Conservation (phyloP, 2,329 filamentous ascomycete species). For the Proliferodiscus dingleyae region DNA sequence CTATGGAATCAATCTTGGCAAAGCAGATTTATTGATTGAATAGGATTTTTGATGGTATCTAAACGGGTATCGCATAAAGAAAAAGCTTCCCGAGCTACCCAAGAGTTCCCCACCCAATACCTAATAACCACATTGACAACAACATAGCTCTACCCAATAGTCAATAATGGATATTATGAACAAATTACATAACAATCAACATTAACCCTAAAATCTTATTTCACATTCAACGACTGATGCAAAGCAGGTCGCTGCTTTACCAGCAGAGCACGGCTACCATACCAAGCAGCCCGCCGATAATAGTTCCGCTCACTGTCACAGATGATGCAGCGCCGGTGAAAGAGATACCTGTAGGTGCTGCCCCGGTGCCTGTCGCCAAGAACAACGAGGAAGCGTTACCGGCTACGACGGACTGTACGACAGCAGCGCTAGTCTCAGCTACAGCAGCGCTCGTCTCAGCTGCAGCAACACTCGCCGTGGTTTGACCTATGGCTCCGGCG, state of each 20-base stretch:
- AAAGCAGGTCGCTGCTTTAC: neutral
- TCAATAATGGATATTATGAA: constrained; percentile 1
- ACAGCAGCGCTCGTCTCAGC: neutral
- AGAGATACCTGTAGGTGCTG: neutral
- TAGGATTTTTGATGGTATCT: neutral
- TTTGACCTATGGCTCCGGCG: too few species aligned
- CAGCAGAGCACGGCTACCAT: neutral
- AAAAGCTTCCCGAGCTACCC: neutral
- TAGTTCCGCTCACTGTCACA: neutral
- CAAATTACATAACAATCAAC: neutral
- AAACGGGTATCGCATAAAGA: constrained; percentile 2
- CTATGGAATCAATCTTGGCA: too few species aligned
- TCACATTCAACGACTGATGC: neutral
- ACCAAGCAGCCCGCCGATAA: neutral
- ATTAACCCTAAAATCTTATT: neutral
- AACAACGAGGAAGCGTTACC: neutral
- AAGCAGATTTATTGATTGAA: too few species aligned
- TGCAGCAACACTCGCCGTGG: neutral
- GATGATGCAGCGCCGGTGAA: constrained; percentile 6
- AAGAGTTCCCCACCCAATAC: constrained; percentile 2
- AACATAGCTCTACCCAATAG: constrained; percentile 10
- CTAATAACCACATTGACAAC: constrained; percentile 11
- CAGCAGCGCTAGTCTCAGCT: neutral
- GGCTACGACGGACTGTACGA: neutral
- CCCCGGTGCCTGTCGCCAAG: constrained; percentile 1